Base-by-base conservation (phyloP, 2,329 filamentous ascomycete genomes). In the Monosporascus sp. region DNA sequence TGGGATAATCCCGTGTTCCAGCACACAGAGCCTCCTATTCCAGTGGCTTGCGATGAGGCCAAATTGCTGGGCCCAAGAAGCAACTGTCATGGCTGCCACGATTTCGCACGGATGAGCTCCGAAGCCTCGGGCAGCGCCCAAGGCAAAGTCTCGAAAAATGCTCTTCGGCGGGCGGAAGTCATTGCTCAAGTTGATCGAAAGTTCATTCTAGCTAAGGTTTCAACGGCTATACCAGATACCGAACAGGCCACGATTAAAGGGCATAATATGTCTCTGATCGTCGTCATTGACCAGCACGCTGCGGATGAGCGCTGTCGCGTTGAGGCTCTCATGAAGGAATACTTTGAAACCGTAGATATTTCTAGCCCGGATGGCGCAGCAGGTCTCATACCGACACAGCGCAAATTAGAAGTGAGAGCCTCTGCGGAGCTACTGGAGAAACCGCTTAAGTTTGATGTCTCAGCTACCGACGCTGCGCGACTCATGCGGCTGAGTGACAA, bases 231-330 rank as follows among this genome's bases (percentile, higher is more conserved):
- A 24, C 41, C 54, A 22, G 39, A 49, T 15, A 5, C 7, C 7
- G 24, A 27, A 27, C 17, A 4, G 35, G 7, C 52, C 55, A 17
- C 20, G 14, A 6, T 6, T 17, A 7, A 45, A 45, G 25, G 54
- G 39, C 17, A 41, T 6, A 35, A 39, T 5, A 35, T 48, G 11
- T 53, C 66, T 48, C 25, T 84, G 1, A 72, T 97, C 5, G 78
- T 96, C 0, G 75, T 97, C 39, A 79, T 97, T 6, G 94, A 99
- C 64, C 94, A 99, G 65, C 94, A 99, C 66, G 94, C 94, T 1
- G 94, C 92, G 3, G 93, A 97, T 66, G 94, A 99, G 72, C 81
- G 94, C 46, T 85, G 88, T 57, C 85, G 86, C 1, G 80, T 97
- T 1, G 94, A 99, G 66, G 67, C 70, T 0, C 76, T 99, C 1